Percentiles rank a stretch among this genome's conserved stretches.
phyloP scores from a whole-genome alignment of 139 green algal genomes.

The Haematococcus lacustris region DNA sequence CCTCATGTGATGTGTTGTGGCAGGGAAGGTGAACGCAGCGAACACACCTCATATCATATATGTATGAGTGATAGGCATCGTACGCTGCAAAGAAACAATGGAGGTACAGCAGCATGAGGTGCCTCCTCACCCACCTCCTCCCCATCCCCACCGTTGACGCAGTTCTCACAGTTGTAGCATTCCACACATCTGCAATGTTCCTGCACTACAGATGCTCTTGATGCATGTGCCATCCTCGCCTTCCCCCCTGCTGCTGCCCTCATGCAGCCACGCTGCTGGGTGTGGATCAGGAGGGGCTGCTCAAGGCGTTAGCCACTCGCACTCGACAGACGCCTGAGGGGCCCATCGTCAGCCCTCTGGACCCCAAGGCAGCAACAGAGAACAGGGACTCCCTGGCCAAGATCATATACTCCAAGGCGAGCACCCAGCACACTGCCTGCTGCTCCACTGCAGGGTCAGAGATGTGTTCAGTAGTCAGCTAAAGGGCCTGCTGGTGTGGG shows the following conservation, averaged over 20 bases:
- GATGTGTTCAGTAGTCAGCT: no score
- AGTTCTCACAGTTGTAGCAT: background rate
- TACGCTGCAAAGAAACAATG: no score
- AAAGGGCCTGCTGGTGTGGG: no score
- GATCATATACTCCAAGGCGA: conserved; percentile 77
- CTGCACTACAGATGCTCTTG: background rate
- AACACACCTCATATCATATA: no score
- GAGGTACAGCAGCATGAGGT: no score
- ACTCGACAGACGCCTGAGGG: conserved; percentile 84
- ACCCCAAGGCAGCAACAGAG: conserved; percentile 66
- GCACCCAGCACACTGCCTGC: background rate
- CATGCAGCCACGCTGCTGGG: conserved; percentile 65
- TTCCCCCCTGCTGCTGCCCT: background rate
- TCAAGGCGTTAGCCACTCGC: conserved; percentile 82
- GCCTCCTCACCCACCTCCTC: background rate
- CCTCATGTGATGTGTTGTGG: no score
- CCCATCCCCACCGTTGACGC: background rate
- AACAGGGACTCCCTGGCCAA: conserved; percentile 92
- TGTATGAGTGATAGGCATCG: no score
- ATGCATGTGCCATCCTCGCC: background rate
- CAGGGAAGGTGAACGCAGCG: no score
- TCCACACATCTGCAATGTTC: background rate
- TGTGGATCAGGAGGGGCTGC: conserved; percentile 65
- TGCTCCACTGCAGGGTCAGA: background rate
- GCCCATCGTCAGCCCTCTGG: conserved; percentile 80